Base-by-base conservation (phyloP, 495 filamentous ascomycete species). In the Platismatia glauca region DNA sequence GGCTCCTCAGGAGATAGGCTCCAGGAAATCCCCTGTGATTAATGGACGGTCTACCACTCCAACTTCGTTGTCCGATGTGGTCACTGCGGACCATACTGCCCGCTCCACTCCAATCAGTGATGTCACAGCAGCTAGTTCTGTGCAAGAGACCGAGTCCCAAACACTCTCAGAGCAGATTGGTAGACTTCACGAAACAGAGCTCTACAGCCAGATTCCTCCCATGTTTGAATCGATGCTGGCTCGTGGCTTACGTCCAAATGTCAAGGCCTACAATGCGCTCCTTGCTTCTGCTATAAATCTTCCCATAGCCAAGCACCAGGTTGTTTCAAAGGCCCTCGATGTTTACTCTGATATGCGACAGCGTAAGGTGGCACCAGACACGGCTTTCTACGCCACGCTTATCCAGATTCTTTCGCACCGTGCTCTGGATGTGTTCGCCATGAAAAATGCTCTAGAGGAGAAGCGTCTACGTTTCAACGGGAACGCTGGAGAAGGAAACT, bases 281-380 rank as follows among this genome's bases (percentile, higher is more conserved):
- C 78, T 98, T 46, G 79, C 85, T 67, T 90, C 95, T 34, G 91
- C 90, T 29, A 84, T 95, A 63, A 77, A 88, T 63, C 79, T 95
- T 27, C 82, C 87, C 1, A 75, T 79, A 56, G 77, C 89, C 68
- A 85, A 85, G 70, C 84, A 86, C 57, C 89, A 91, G 74, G 81
- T 91, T 13, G 86, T 96, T 31, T 84, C 89, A 55, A 96, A 95
- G 75, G 91, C 89, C 8, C 82, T 97, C 56, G 91, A 92, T 79
- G 87, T 97, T 62, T 97, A 97, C 76, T 87, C 90, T 48, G 90
- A 97, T 72, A 96, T 98, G 93, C 86, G 96, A 66, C 82, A 88
- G 64, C 88, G 91, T 55, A 87, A 86, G 68, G 86, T 97, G 48
- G 74, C 80, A 33, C 93, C 93, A 20, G 86, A 95, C 69, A 84